These are phyloP conservation scores for Phytopythium sindhum DNA, from an alignment of 352 stramenopile species.

Conservation along the genomic window DNA sequence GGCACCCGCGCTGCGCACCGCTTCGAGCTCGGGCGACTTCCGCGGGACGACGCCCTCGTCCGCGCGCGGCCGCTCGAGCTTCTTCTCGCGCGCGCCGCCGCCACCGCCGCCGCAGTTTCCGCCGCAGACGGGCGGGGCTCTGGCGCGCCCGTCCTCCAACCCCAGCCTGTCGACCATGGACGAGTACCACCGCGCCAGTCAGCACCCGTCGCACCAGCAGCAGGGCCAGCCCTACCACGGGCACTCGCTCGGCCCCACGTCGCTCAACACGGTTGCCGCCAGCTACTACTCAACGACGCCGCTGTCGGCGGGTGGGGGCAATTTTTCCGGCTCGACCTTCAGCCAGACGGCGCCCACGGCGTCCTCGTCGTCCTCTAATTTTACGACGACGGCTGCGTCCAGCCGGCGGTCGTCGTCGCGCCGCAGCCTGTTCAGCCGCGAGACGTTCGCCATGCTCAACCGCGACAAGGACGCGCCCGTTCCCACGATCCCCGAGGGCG, in stretches of 20 bases:
- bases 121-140: conserved; percentile 24
- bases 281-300: conserved; percentile 18
- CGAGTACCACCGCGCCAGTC: conserved; percentile 12
- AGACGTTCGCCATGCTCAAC: conserved; percentile 68
- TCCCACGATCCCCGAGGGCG: conserved; percentile 54
- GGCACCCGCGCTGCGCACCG: conserved; percentile 18
- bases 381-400: neutral
- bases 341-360: conserved; percentile 22
- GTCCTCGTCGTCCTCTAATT: neutral
- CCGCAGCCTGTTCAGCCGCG: conserved; percentile 71
- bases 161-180: conserved; percentile 51
- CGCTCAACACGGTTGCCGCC: conserved; percentile 14
- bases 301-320: conserved; percentile 15
- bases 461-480: conserved; percentile 65
- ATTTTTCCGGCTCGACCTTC: conserved; percentile 19
- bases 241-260: conserved; percentile 66
- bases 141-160: conserved; percentile 64
- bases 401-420: conserved; percentile 53
- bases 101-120: conserved; percentile 55
- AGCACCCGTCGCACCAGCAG: conserved; percentile 10
- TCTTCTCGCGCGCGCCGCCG: conserved; percentile 59
- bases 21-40: conserved; percentile 17
- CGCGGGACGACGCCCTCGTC: conserved; percentile 4
- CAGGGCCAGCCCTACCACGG: conserved; percentile 30
- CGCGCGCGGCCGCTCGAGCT: conserved; percentile 33